Conservation (phyloP, 805 yeast genomes). For the Yamadazyma nakazawae region DNA sequence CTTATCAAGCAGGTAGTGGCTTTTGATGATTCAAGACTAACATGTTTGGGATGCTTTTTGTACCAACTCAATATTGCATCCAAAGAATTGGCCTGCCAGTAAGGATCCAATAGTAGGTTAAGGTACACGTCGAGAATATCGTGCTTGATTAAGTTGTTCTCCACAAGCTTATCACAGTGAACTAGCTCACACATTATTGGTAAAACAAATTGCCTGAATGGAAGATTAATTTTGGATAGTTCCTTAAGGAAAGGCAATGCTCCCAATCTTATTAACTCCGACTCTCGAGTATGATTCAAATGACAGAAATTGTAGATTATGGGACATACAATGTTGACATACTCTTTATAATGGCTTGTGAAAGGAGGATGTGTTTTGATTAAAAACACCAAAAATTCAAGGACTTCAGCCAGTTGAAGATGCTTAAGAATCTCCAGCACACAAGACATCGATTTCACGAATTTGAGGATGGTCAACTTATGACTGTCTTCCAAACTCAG, state of each 20-base stretch:
- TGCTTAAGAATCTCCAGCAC: constrained; percentile 30
- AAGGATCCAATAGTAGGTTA: constrained; percentile 44
- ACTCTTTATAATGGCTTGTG: constrained; percentile 32
- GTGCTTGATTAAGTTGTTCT: constrained; percentile 32
- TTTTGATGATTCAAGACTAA: constrained; percentile 20
- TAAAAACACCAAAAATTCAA: constrained; percentile 40
- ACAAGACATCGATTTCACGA: constrained; percentile 41
- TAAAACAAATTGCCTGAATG: constrained; percentile 49
- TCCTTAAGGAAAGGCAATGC: constrained; percentile 43
- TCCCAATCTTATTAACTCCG: constrained; percentile 45
- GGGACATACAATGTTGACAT: constrained; percentile 45
- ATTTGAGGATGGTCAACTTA: constrained; percentile 42
- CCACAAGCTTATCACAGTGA: constrained; percentile 39
- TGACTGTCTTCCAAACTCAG: constrained; percentile 28
- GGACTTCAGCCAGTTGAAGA: constrained; percentile 37
- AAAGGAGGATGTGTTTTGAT: constrained; percentile 27
- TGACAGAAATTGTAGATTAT: constrained; percentile 51
- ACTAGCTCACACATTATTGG: constrained; percentile 54
- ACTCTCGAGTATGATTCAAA: constrained; percentile 42
- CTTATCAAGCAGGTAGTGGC: constrained; percentile 31
- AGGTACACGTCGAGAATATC: constrained; percentile 39
- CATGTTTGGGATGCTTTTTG: constrained; percentile 24
- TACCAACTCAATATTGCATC: constrained; percentile 47
- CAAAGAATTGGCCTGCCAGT: constrained; percentile 56
- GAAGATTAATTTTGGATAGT: constrained; percentile 37